Evolutionary conservation across 2,329 filamentous ascomycete genomes (phyloP).

Genomic region (Lachnellula subtilissima): DNA sequence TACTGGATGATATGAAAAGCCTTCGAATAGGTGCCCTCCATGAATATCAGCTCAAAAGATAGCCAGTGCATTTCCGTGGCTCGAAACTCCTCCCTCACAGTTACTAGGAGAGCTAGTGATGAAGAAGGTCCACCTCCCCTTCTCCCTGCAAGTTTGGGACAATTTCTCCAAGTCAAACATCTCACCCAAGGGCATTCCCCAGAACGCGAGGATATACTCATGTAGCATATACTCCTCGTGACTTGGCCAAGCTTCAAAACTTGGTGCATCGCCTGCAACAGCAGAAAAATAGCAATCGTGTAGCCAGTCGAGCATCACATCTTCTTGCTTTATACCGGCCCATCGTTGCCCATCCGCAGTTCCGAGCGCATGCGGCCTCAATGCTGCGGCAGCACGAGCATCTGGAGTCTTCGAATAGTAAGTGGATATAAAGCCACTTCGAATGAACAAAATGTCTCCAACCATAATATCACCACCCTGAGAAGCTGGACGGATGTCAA

Average conservation of each 20-base stretch:
- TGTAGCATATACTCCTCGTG: constrained; percentile 27
- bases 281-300: constrained; percentile 39
- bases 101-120: constrained; percentile 28
- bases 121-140: constrained; percentile 31
- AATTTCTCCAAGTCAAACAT: constrained; percentile 32
- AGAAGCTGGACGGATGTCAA: constrained; percentile 30
- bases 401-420: constrained; percentile 35
- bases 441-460: constrained; percentile 49
- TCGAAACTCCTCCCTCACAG: constrained; percentile 46
- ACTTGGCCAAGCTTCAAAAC: constrained; percentile 36
- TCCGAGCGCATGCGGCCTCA: constrained; percentile 34
- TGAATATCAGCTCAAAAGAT: constrained; percentile 28
- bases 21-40: not conserved
- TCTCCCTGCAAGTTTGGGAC: constrained; percentile 26
- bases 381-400: constrained; percentile 34
- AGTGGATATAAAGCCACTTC: constrained; percentile 42
- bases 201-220: constrained; percentile 30
- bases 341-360: constrained; percentile 35
- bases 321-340: constrained; percentile 44
- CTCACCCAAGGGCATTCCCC: constrained; percentile 32
- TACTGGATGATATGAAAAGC: too few species aligned
- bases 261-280: constrained; percentile 41
- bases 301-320: constrained; percentile 39
- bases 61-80: constrained; percentile 45
- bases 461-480: constrained; percentile 47